Evolutionary conservation across 768 basidiomycete genomes (phyloP), one percentile per base, ranked within the genome.

Genomic region (Stropharia rugosoannulata): DNA sequence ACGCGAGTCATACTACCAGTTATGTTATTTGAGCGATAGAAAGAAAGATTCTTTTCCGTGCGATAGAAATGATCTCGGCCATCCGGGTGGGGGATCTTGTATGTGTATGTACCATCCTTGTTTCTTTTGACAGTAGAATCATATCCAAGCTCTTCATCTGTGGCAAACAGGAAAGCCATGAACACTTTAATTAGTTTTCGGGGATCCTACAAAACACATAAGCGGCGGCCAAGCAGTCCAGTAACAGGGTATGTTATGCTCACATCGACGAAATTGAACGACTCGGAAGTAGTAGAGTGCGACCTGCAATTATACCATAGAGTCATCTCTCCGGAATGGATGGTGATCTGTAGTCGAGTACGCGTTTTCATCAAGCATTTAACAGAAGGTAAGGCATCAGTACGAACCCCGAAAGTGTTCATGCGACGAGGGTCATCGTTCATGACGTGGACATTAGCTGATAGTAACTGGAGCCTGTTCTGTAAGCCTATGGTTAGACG

Each of bases 361-460:
- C n/a, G n/a, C n/a, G n/a, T n/a, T n/a, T 29, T 29, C 7, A 29
- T 29, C 27, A 29, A 7, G 27, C 7, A 4, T 29, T 3, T 29
- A 29, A 7, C 27, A 29, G 27, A 3, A 29, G 7, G 7, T 29
- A 7, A 59, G 51, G 37, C 4, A 2, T 2, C 13, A 12, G 37
- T 18, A 59, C 59, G 22, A 44, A 66, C 64, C 13, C 64, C 65
- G 53, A 59, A 65, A 9, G 56, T 59, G 44, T 60, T 66, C 56
- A 61, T 65, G 19, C 67, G 57, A 10, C 65, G 58, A 37, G 52
- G 42, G 53, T 68, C 65, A 32, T 63, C 65, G 41, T 66, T 63
- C 63, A 68, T 63, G 35, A 66, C 60, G 36, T 65, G 61, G 36
- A 56, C 36, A 42, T 51, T 49, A 52, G 46, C 49, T 6, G 49